A percentile compares a stretch with the other conserved stretches of the same genome.
These are phyloP conservation scores for Thraustotheca clavata DNA, from an alignment of 352 stramenopile genomes.

Conservation along the genomic window DNA sequence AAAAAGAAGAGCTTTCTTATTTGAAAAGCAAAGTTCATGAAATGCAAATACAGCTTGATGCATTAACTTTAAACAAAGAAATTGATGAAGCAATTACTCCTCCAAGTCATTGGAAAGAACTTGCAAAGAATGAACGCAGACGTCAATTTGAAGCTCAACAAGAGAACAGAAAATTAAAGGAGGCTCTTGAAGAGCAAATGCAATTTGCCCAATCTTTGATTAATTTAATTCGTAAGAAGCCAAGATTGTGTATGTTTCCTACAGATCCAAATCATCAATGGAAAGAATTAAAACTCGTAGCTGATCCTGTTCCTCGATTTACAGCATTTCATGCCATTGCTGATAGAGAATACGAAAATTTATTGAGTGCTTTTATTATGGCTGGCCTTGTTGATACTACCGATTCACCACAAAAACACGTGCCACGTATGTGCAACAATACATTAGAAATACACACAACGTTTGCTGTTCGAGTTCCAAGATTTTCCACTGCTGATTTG, in stretches of 20 bases:
- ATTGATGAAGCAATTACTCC: background rate
- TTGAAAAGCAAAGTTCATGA: conserved; percentile 1
- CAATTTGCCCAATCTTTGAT: background rate
- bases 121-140: background rate
- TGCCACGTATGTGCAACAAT: background rate
- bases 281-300: background rate
- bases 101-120: background rate
- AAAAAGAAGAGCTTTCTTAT: background rate
- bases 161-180: background rate
- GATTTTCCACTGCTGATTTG: background rate
- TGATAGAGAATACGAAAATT: background rate
- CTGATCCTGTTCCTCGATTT: background rate
- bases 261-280: background rate
- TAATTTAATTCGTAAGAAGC: background rate
- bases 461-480: background rate
- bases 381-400: background rate
- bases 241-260: background rate
- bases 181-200: background rate
- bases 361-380: background rate
- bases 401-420: background rate
- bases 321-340: background rate
- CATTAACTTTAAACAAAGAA: background rate
- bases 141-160: background rate
- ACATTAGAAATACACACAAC: background rate
- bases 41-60: background rate